Percentiles rank a stretch among this genome's conserved stretches.
phyloP scores from a whole-genome alignment of 164 flowering plant species.

The Aristolochia californica region DNA sequence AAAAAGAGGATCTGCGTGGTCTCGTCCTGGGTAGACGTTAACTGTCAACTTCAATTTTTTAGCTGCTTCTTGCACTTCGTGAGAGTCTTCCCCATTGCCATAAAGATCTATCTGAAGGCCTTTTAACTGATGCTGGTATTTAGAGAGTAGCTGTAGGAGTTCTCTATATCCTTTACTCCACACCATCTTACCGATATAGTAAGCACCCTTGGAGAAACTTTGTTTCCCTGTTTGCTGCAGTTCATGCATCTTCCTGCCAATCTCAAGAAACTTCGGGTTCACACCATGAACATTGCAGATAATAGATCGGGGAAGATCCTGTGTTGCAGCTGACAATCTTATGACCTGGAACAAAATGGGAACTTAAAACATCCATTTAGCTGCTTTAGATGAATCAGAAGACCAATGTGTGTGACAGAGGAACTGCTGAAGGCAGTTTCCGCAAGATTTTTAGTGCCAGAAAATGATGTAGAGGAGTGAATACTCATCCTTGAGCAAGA shows the following conservation, averaged over 20 bases:
- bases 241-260: slow-evolving; percentile 60
- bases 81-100: slow-evolving; percentile 88
- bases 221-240: slow-evolving; percentile 32
- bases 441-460: too few relatives aligned
- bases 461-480: too few relatives aligned
- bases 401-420: too few relatives aligned
- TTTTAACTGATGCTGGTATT: slow-evolving; percentile 57
- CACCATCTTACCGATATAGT: slow-evolving; percentile 96
- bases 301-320: slow-evolving; percentile 73
- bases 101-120: slow-evolving; percentile 75
- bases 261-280: slow-evolving; percentile 24
- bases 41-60: slow-evolving; percentile 40
- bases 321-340: slow-evolving; percentile 86
- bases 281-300: slow-evolving; percentile 88
- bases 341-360: slow-evolving; percentile 45
- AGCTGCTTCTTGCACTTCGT: slow-evolving; percentile 62
- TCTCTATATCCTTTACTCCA: slow-evolving; percentile 95
- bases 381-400: too few relatives aligned
- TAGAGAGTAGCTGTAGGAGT: slow-evolving; percentile 56
- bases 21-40: too few relatives aligned
- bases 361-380: too few relatives aligned
- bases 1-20: slow-evolving; percentile 87
- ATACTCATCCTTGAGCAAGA: slow-evolving; percentile 12
- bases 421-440: too few relatives aligned
- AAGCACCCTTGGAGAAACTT: slow-evolving; percentile 64